Base-by-base conservation (phyloP, 257 asterid genomes). In the Fraxinus excelsior region DNA sequence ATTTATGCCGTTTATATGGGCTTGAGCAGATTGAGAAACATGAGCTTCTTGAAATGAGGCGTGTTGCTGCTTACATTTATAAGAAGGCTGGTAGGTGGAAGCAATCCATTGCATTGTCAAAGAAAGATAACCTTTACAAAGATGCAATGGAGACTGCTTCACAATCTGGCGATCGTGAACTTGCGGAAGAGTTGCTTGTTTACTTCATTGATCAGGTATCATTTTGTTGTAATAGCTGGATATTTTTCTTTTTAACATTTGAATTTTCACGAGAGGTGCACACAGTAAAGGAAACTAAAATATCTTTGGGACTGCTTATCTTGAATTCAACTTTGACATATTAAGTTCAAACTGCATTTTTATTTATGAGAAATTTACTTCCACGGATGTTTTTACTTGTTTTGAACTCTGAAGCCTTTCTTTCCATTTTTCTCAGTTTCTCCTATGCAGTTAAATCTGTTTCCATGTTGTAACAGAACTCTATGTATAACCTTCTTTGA, bases 111-210 rank as follows among this genome's bases (percentile, higher is more conserved):
- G 97, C 97, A 0, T 76, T 94, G 86, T 94, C 97, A n/a, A 94
- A 92, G 96, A 94, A 94, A 84, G 97, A 94, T 78, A 92, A 87
- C 51, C 89, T 89, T 68, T 94, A 92, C 87, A 92, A 88, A 88
- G 98, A 94, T 87, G 97, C 98, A 73, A 94, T 94, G 98, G 98
- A 94, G 86, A 94, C 97, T 13, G 98, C 97, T 60, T 94, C 97
- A 75, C 98, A 94, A 76, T 94, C 98, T 74, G 97, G 98, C 7
- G 96, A 94, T 73, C 94, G 97, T 56, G 98, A 94, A 91, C 97
- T 94, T 83, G 97, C 98, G 12, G 98, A 94, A 82, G 98, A 92
- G 89, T 84, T 94, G 83, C 97, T 94, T 83, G 94, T 92, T 49
- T 94, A 89, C 86, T 94, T 94, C 83, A 89, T 92, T 72, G 98